Base-by-base conservation (phyloP, 805 yeast genomes). In the Candida peoriensis region DNA sequence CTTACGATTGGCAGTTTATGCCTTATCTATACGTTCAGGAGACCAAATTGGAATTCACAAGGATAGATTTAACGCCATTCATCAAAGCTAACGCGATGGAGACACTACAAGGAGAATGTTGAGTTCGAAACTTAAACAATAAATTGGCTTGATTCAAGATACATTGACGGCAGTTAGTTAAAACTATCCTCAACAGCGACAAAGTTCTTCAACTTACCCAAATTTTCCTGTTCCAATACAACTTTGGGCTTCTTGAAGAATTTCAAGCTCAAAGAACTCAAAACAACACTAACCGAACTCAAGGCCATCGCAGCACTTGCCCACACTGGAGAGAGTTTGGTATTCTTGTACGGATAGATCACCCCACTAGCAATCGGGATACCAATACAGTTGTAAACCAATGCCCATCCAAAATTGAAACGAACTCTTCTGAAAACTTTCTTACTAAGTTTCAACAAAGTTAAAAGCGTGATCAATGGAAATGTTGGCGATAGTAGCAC, bases 341-440 rank as follows among this genome's bases (percentile, higher is more conserved):
- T 63, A 42, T 73, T 67, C 4, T 68, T 44, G 33, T 70, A 65
- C 0, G 81, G 81, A 46, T 74, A 76, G 16, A 76, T 69, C 6
- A 74, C 80, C 5, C 83, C 81, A n/a, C 81, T 81, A 4, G 83
- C 80, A 35, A 76, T 71, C 1, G 83, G 82, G 16, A 76, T 56
- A 8, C 80, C 81, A 38, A 76, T 64, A 40, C 66, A 43, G 46
- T 76, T 76, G 54, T 76, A 76, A 12, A 75, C 50, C 41, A 76
- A 57, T 13, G 79, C 76, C 81, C 81, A 76, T 1, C 60, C 71
- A 47, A 76, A 74, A 51, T 76, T 76, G 53, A 76, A 73, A 39
- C 65, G 63, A 13, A 76, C 78, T 45, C 82, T 59, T 13, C 59
- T 54, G 50, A 75, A 71, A 3, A 75, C 78, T 9, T 57, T 68